Base-by-base conservation (phyloP, 140 eudicot species). In the Bidens hawaiensis region DNA sequence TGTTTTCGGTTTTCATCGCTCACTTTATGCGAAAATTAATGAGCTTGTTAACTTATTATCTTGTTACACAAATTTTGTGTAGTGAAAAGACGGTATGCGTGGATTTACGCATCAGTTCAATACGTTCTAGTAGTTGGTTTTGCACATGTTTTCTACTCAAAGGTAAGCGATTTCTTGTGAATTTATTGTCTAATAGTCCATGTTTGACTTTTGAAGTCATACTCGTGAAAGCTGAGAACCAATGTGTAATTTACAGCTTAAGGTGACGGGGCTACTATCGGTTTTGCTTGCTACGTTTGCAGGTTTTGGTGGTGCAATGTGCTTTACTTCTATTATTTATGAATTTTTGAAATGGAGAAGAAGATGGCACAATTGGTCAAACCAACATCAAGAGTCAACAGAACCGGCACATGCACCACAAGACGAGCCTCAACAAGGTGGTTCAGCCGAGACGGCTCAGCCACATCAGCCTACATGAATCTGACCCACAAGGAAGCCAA, bases 251-350 rank as follows among this genome's bases (percentile, higher is more conserved):
- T 50, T 57, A 25, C 80, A 88, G 99, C 88, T 94, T 41, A 77
- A 72, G 42, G 76, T 94, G 65, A 77, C 76, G 42, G 94, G 88
- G 6, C 86, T 88, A 57, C 73, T 94, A 50, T 75, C 99, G 3
- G 86, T 94, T 66, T 70, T 94, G 60, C 84, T 94, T 18, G 97
- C 99, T 15, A 81, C 97, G 22, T 85, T 94, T 71, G 82, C 87
- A 71, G 99, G 99, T 25, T 88, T 94, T 41, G 99, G 97, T 48
- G 94, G 89, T 36, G 80, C 86, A 61, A 83, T 94, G 97, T 85
- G 95, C 49, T 89, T 84, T 25, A 78, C 87, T 46, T 85, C 90
- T 16, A 61, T 85, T 8, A 30, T 85, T 58, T 72, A 71, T 27
- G 95, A 94, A 56, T 4, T 81, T 15, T 47, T 75, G 31, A 94